phyloP scores from a whole-genome alignment of 176 grass and related monocot species.

The Otatea glauca region DNA sequence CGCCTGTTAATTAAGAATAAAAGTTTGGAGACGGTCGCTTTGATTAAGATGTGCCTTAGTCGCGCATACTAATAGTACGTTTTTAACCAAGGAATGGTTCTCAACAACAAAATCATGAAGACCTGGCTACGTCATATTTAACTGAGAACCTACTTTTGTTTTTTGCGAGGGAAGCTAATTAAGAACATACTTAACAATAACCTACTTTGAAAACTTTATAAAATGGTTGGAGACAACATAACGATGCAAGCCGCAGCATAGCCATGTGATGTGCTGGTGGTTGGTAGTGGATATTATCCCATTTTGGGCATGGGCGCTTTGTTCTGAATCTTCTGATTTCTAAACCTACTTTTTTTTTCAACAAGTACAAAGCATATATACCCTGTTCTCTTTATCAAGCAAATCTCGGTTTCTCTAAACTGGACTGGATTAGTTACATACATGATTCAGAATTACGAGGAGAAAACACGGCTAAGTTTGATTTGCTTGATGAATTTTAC shows the following conservation, averaged over 20 bases:
- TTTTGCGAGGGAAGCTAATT: too few relatives aligned
- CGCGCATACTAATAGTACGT: background rate
- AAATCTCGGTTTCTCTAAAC: background rate
- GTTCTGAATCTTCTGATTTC: background rate
- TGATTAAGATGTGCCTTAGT: conserved; percentile 1
- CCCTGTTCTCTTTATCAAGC: background rate
- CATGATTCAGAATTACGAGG: background rate
- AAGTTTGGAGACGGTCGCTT: background rate
- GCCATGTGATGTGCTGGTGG: background rate
- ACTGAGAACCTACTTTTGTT: background rate
- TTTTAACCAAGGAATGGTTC: background rate
- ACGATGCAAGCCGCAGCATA: background rate
- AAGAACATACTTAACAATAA: background rate
- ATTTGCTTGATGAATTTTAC: conserved; percentile 32
- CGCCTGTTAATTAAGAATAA: background rate
- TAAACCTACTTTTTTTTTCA: background rate
- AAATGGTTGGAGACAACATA: background rate
- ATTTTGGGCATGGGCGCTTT: background rate
- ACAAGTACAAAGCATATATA: background rate
- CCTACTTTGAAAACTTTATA: background rate
- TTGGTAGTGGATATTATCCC: background rate
- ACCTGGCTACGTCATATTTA: background rate
- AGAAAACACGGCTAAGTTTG: background rate
- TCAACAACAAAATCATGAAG: background rate
- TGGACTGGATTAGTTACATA: background rate